Evolutionary conservation across 768 basidiomycete species (phyloP), one percentile per base, ranked within the genome.

Genomic region (Termitomyces sp.): DNA sequence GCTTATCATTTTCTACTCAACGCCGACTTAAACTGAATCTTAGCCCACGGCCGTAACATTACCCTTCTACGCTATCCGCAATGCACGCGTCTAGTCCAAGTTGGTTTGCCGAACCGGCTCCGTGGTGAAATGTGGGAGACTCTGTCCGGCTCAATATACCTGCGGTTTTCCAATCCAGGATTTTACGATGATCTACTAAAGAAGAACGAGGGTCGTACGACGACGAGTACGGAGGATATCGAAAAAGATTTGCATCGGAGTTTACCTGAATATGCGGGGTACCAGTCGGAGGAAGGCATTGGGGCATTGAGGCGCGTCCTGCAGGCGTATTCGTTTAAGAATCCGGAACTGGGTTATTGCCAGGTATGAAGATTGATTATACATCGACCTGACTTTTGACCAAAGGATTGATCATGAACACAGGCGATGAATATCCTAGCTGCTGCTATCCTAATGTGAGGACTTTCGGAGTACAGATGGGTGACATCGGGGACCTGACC

Each of bases 121-220:
- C 85, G 97, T 26, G 97, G 97, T 14, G 97, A 98, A 71, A 89
- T 98, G 77, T 99, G 97, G 97, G 97, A 99, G 73, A 90, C 93
- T 0, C 81, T 98, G 13, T 96, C 95, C 4, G 97, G 97, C 0
- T 96, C 95, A 5, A 77, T 98, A 55, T 96, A 87, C 72, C 84
- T 97, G 18, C 93, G 97, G 13, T 94, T 88, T 67, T 79, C 85
- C 48, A 88, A 95, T 62, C 94, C 92, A 1, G 92, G 94, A 9
- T 81, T 82, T 56, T 99, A 97, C 70, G 79, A 84, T 13, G 77
- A 79, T 8, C 78, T 98, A 16, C 74, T 98, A 5, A 80, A 84
- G 55, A 85, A 92, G 55, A 86, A 94, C 70, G 79, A 80, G 60
- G 95, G 93, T 7, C 82, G 85, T 59, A 87, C 84, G 23, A 93